Conservation (phyloP, 2,329 filamentous ascomycete genomes). For the Elsinoe australis region DNA sequence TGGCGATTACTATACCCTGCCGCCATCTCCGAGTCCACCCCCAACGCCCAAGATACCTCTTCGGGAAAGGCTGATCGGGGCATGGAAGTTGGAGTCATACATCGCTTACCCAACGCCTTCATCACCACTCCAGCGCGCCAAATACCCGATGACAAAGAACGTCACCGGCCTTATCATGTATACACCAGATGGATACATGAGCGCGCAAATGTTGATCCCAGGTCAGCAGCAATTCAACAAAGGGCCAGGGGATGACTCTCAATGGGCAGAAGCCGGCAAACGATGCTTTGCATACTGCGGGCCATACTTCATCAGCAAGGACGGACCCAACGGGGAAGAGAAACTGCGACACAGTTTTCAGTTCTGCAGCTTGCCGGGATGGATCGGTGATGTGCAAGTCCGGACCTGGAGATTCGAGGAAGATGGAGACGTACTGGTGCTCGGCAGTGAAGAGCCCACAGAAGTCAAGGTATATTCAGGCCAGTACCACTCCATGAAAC, state of each 20-base stretch:
- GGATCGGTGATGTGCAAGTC: slow-evolving; percentile 33
- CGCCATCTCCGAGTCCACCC: slow-evolving; percentile 21
- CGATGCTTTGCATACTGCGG: slow-evolving; percentile 33
- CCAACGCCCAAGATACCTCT: slow-evolving; percentile 27
- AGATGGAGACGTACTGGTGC: slow-evolving; percentile 32
- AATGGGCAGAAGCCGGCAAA: slow-evolving; percentile 35
- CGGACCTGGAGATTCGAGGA: slow-evolving; percentile 34
- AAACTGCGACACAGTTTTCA: slow-evolving; percentile 33
- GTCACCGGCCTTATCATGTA: slow-evolving; percentile 30
- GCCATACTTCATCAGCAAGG: slow-evolving; percentile 33
- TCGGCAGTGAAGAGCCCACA: slow-evolving; percentile 33
- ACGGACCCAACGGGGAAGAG: slow-evolving; percentile 30
- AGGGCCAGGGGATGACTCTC: slow-evolving; percentile 32
- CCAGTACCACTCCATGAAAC: not conserved
- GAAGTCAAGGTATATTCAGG: slow-evolving; percentile 30
- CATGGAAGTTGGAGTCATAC: slow-evolving; percentile 35
- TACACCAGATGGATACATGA: slow-evolving; percentile 30
- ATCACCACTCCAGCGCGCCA: slow-evolving; percentile 28
- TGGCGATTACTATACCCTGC: slow-evolving; percentile 30
- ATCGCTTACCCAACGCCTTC: slow-evolving; percentile 32
- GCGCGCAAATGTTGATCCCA: slow-evolving; percentile 28
- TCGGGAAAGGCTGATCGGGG: slow-evolving; percentile 30
- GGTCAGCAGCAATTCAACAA: slow-evolving; percentile 31
- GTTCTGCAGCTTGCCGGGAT: slow-evolving; percentile 34
- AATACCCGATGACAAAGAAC: slow-evolving; percentile 29